These are phyloP conservation scores for Patellaria atrata DNA, from an alignment of 495 filamentous ascomycete species.

Conservation along the genomic window DNA sequence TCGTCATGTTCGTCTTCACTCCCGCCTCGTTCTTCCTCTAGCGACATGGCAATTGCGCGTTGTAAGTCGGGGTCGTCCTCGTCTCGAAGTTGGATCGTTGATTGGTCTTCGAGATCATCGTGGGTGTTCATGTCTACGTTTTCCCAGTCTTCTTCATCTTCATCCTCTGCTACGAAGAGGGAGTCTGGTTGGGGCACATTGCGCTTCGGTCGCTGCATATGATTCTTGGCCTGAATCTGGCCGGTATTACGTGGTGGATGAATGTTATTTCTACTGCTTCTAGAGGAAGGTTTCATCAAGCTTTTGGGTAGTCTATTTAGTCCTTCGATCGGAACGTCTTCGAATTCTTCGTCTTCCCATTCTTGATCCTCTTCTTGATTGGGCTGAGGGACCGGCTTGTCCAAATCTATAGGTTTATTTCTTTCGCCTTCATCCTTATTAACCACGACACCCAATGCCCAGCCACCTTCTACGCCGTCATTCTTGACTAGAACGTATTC, in stretches of 20 bases:
- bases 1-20: conserved; percentile 35
- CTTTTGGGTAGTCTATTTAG: conserved; percentile 72
- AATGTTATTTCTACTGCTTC: conserved; percentile 18
- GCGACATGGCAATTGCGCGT: conserved; percentile 71
- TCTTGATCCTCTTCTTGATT: conserved; percentile 48
- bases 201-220: conserved; percentile 14
- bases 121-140: conserved; percentile 14
- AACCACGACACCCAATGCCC: conserved; percentile 83
- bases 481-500: conserved; percentile 97
- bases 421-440: conserved; percentile 59
- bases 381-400: conserved; percentile 36
- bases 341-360: conserved; percentile 58
- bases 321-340: conserved; percentile 91
- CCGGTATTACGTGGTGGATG: neutral
- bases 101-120: conserved; percentile 27
- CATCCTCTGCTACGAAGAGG: conserved; percentile 48
- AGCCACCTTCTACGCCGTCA: conserved; percentile 87
- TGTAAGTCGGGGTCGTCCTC: conserved; percentile 66
- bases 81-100: too few species aligned
- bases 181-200: conserved; percentile 32
- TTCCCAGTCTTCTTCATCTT: conserved; percentile 24
- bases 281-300: conserved; percentile 6
- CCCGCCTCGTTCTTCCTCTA: conserved; percentile 26
- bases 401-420: conserved; percentile 81
- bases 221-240: too few species aligned